Evolutionary conservation across 768 basidiomycete species (phyloP).

Genomic region (Rhodotorula graminis): DNA sequence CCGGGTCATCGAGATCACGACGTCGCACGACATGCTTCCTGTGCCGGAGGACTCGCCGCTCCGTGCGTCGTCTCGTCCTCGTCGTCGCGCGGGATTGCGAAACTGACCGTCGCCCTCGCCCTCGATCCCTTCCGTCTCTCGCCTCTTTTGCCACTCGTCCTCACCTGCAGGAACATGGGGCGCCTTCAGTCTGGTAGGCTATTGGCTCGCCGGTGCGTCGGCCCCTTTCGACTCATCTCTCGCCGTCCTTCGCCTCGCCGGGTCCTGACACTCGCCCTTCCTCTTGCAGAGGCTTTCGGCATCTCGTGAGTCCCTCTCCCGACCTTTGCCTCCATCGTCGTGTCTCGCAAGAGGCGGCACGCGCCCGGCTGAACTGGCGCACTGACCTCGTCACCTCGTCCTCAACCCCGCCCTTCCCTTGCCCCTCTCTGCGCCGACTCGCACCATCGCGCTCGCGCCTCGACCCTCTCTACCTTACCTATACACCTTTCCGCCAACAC

Average conservation of each 20-base stretch:
- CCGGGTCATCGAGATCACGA: slow-evolving; percentile 16
- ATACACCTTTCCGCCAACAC: too few relatives aligned
- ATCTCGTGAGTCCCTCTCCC: neutral
- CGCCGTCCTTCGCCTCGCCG: too few relatives aligned
- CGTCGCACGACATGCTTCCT: slow-evolving; percentile 37
- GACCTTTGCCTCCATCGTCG: too few relatives aligned
- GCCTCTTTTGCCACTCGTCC: neutral
- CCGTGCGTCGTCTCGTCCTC: neutral
- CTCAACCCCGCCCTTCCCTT: too few relatives aligned
- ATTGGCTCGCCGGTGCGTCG: neutral
- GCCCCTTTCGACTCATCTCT: neutral
- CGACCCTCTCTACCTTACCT: too few relatives aligned
- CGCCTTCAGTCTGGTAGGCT: slow-evolving; percentile 8
- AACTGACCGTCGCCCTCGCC: neutral
- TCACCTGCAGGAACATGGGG: slow-evolving; percentile 37
- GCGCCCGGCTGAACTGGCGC: too few relatives aligned
- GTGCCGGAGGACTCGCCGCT: slow-evolving; percentile 16
- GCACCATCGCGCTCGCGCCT: too few relatives aligned
- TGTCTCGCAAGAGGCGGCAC: too few relatives aligned
- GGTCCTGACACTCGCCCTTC: neutral
- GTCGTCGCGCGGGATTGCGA: neutral
- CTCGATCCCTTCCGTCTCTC: neutral
- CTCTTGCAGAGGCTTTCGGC: slow-evolving; percentile 18
- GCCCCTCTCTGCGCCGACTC: too few relatives aligned
- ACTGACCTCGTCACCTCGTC: too few relatives aligned